Evolutionary conservation across 305 asterid genomes (phyloP).

Genomic region (Fraxinus platypoda): DNA sequence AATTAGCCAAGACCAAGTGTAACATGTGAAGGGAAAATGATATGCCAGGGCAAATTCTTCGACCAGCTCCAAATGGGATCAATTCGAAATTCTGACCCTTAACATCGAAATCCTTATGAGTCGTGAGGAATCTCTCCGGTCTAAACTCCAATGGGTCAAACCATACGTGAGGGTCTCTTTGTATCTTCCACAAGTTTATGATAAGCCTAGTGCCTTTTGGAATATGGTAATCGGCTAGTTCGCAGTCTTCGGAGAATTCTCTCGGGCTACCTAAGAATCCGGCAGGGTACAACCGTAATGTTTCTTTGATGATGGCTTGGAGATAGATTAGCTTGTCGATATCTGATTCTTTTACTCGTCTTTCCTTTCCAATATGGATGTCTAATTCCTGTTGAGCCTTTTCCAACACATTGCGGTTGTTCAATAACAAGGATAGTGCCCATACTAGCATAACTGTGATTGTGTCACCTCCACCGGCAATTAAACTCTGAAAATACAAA

Average conservation of each 20-base stretch:
- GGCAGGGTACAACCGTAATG: slow-evolving; percentile 45
- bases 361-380: slow-evolving; percentile 24
- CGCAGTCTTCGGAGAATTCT: slow-evolving; percentile 25
- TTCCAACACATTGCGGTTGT: slow-evolving; percentile 30
- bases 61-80: slow-evolving; percentile 53
- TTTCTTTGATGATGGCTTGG: slow-evolving; percentile 47
- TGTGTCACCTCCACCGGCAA: slow-evolving; percentile 39
- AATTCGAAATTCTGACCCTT: slow-evolving; percentile 39
- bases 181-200: slow-evolving; percentile 49
- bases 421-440: slow-evolving; percentile 43
- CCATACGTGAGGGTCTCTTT: slow-evolving; percentile 45
- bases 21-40: slow-evolving; percentile 37
- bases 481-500: slow-evolving; percentile 22
- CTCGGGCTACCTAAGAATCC: slow-evolving; percentile 29
- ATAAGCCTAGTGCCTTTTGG: slow-evolving; percentile 34
- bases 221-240: slow-evolving; percentile 19
- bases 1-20: slow-evolving; percentile 39
- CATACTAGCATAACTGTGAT: slow-evolving; percentile 35
- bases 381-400: slow-evolving; percentile 44
- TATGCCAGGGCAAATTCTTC: slow-evolving; percentile 51
- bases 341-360: slow-evolving; percentile 37
- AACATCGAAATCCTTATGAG: slow-evolving; percentile 37
- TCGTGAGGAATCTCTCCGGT: slow-evolving; percentile 52
- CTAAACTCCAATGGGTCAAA: slow-evolving; percentile 37
- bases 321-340: slow-evolving; percentile 34